Evolutionary conservation across 257 asterid species (phyloP), one percentile per base, ranked within the genome.

Genomic region (Eucommia ulmoides): DNA sequence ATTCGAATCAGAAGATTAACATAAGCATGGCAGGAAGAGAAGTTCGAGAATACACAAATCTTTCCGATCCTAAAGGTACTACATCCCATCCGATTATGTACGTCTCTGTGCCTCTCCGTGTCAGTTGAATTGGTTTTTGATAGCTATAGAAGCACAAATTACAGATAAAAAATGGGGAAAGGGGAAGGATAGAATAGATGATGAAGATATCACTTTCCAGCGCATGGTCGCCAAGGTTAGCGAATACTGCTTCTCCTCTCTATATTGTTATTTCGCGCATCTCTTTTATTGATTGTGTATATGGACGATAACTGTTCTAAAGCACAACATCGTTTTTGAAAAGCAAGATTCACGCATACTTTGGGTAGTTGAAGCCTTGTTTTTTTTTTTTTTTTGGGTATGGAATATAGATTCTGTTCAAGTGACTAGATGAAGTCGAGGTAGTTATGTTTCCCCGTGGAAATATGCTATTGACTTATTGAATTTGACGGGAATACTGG

Each of bases 181-280:
- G 72, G 96, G 91, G 17, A 89, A 82, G 67, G 97, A 89, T 61
- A 73, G 73, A 62, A 66, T 85, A 49, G 94, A 89, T 52, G 94
- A 89, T 24, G 88, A 82, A 71, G 98, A 85, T 65, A 55, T 82
- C 49, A 86, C 98, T 51, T 89, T 89, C 69, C 98, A 82, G 68
- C 94, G 94, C 50, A 89, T 85, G 96, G 98, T 89, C 46, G 74
- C 96, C 71, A 89, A 89, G 97, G 96, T 89, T 85, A 82, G 83
- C 70, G 76, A 76, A 67, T 69, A 71, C 74, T 63, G 74, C 61
- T 74, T 74, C 74, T 60, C 75, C 63, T 24, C 19, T 18, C 35
- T 18, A 24, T 6, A 5, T 12, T 29, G 8, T 29, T 29, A 12
- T 29, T 5, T 12, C 12, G 7, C 38, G 12, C 38, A 7, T 29